phyloP scores from a whole-genome alignment of 2,329 filamentous ascomycete genomes.

The Boeremia lycopersici region DNA sequence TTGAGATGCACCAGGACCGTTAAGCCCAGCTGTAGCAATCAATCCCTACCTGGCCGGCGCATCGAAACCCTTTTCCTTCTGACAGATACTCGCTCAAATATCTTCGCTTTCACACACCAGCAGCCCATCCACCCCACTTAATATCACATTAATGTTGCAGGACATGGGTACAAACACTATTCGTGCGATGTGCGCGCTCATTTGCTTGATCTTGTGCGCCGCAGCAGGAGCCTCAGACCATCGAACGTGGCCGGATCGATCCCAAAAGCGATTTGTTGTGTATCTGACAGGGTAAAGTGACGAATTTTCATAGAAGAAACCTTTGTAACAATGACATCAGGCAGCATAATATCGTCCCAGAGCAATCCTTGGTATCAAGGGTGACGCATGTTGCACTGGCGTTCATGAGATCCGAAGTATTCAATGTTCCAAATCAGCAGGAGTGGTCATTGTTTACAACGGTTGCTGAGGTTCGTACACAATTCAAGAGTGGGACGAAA shows the following conservation, averaged over 20 bases:
- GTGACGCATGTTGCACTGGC: conserved; percentile 40
- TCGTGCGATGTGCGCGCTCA: background rate
- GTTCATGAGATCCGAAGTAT: conserved; percentile 39
- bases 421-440: conserved; percentile 29
- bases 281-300: conserved; percentile 7
- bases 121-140: no score
- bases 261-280: conserved; percentile 1
- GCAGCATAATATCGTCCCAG: conserved; percentile 37
- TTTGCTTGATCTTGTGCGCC: background rate
- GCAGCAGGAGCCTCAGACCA: background rate
- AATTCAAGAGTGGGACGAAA: conserved; percentile 58
- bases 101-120: no score
- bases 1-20: no score
- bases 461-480: conserved; percentile 33
- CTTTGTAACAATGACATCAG: conserved; percentile 15
- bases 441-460: conserved; percentile 38
- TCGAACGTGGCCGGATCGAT: background rate
- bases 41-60: no score
- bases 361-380: conserved; percentile 18
- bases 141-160: no score
- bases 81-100: no score
- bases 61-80: no score
- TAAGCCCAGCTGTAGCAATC: no score
- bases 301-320: no score
- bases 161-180: background rate